Evolutionary conservation across 345 rosid genomes (phyloP), one percentile per base, ranked within the genome.

Genomic region (Sisymbrium irio): DNA sequence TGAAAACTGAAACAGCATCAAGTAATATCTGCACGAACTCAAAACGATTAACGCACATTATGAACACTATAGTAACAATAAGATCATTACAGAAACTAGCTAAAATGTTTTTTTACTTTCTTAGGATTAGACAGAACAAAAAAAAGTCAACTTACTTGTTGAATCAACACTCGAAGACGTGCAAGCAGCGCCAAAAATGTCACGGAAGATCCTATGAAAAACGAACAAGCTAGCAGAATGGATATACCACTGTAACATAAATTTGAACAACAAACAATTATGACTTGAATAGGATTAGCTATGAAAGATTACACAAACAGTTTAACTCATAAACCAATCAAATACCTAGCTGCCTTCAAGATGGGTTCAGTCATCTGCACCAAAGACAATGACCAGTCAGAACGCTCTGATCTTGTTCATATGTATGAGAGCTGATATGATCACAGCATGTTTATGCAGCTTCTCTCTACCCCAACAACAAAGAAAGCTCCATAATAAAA

Each of bases 321-420:
- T 4, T n/a, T 1, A 32, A 40, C 51, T 41, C 5, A 63, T 30
- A 27, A 19, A 51, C 9, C 35, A 54, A 57, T 18, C 7, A 44
- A 44, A 81, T 84, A 92, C 97, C 53, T 78, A 54, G 99, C 99
- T 45, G 97, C 97, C 83, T 85, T 90, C 72, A 95, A 71, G 77
- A 95, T 90, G 15, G 97, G 92, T 76, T 92, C 96, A 67, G 87
- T 89, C 87, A 92, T 89, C 99, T 92, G 94, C 80, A 83, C 72
- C 46, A 70, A 42, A 73, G 50, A 81, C 58, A 70, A 18, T 25
- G 37, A 58, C 50, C 35, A 62, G 11, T 46, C 22, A 77, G 13
- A 42, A 60, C 19, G 20, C 19, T 18, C 28, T 10, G 14, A 6
- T 41, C 67, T 56, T 32, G 51, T 44, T 67, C 64, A 59, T 28